These are phyloP conservation scores for Termitomyces sp. DNA, from an alignment of 768 basidiomycete genomes.

Conservation along the genomic window DNA sequence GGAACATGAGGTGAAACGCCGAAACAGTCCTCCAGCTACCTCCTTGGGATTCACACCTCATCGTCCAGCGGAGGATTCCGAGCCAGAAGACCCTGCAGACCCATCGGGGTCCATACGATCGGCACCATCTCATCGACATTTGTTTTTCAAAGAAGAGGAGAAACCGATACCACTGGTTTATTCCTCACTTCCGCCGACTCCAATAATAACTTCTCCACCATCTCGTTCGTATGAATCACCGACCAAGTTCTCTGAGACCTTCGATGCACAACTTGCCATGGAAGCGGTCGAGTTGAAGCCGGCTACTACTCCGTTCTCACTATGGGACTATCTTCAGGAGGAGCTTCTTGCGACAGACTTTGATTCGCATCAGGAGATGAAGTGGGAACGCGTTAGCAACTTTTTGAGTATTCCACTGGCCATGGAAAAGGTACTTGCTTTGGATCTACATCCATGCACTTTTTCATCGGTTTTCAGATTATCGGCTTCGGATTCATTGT, in stretches of 20 bases:
- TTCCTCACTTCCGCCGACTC: constrained; percentile 71
- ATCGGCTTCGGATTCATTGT: constrained; percentile 89
- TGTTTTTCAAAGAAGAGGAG: constrained; percentile 16
- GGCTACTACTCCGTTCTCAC: constrained; percentile 53
- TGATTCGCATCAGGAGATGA: constrained; percentile 89
- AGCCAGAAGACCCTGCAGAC: constrained; percentile 21
- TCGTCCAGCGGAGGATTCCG: constrained; percentile 20
- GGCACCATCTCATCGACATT: constrained; percentile 12
- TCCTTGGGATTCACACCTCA: constrained; percentile 16
- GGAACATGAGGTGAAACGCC: constrained; percentile 5
- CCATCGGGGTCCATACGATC: constrained; percentile 10
- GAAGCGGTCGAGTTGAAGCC: constrained; percentile 41
- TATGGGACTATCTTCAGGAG: constrained; percentile 91
- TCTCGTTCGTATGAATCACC: constrained; percentile 27
- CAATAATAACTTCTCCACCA: constrained; percentile 47
- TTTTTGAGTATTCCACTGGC: constrained; percentile 90
- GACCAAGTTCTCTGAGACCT: too few species aligned
- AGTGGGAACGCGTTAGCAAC: constrained; percentile 96
- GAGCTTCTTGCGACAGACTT: constrained; percentile 91
- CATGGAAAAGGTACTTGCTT: constrained; percentile 75
- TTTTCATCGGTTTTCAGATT: constrained; percentile 44
- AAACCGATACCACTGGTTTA: constrained; percentile 47
- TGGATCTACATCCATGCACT: constrained; percentile 2
- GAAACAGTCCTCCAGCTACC: constrained; percentile 23
- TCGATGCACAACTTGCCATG: constrained; percentile 35